phyloP scores from a whole-genome alignment of 441 rosid species.

The Daphne laureola region DNA sequence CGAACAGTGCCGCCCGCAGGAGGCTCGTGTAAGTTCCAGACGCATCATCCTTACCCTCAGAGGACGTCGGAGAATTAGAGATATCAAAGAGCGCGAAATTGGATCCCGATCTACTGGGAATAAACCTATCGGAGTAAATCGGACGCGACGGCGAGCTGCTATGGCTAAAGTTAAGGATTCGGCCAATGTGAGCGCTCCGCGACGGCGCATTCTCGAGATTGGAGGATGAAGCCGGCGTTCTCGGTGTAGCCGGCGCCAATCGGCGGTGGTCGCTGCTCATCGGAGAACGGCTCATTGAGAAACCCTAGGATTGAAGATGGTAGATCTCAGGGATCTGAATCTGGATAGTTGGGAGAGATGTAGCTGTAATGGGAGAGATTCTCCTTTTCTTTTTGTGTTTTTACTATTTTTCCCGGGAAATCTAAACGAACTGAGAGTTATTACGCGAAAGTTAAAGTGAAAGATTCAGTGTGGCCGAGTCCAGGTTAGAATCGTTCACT shows the following conservation, averaged over 20 bases:
- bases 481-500: not conserved
- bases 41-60: slow-evolving; percentile 47
- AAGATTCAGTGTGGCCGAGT: slow-evolving; percentile 3
- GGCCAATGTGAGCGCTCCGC: slow-evolving; percentile 39
- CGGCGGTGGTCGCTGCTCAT: slow-evolving; percentile 18
- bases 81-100: slow-evolving; percentile 79
- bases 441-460: slow-evolving; percentile 15
- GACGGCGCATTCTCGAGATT: slow-evolving; percentile 22
- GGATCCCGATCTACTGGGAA: slow-evolving; percentile 90
- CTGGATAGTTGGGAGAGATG: slow-evolving; percentile 8
- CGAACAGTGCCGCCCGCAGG: slow-evolving; percentile 67
- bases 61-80: slow-evolving; percentile 24
- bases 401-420: slow-evolving; percentile 13
- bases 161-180: slow-evolving; percentile 62
- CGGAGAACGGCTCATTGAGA: slow-evolving; percentile 42
- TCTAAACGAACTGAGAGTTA: slow-evolving; percentile 9
- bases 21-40: slow-evolving; percentile 63
- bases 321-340: slow-evolving; percentile 8
- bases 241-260: slow-evolving; percentile 18
- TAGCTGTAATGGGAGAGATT: not conserved
- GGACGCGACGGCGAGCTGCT: slow-evolving; percentile 65
- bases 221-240: slow-evolving; percentile 30
- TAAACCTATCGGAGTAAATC: slow-evolving; percentile 83
- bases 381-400: not conserved
- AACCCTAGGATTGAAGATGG: slow-evolving; percentile 11